Conservation (phyloP, 495 filamentous ascomycete species). For the Jackrogersella minutella region DNA sequence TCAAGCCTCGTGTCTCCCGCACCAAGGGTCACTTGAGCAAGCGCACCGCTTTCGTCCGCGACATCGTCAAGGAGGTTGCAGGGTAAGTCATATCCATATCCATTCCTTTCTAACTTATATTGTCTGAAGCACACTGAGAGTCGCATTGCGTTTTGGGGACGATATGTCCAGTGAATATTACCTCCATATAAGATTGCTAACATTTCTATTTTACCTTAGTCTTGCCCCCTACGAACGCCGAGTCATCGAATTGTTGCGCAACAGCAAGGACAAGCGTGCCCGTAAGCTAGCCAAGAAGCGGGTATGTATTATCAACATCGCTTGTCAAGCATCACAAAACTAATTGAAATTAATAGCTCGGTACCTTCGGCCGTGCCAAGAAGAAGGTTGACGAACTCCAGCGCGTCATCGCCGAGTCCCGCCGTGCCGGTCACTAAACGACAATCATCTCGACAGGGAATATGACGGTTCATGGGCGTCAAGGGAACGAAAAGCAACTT, state of each 20-base stretch:
- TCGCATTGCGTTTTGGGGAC: too few relatives aligned
- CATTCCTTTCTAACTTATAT: background rate
- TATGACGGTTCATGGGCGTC: constrained; percentile 43
- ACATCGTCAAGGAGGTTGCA: constrained; percentile 94
- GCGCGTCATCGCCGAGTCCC: constrained; percentile 94
- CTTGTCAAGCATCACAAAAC: constrained; percentile 6
- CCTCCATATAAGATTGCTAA: constrained; percentile 20
- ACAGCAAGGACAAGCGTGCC: constrained; percentile 99
- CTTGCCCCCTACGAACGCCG: constrained; percentile 97
- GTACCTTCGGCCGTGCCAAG: constrained; percentile 97
- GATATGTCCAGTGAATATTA: background rate
- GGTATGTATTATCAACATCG: constrained; percentile 60
- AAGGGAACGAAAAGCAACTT: constrained; percentile 14
- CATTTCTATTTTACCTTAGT: constrained; percentile 51
- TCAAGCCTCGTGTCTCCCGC: constrained; percentile 85
- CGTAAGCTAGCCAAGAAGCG: constrained; percentile 99
- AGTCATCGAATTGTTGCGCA: constrained; percentile 97
- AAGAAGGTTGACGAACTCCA: constrained; percentile 98
- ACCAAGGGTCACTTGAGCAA: constrained; percentile 92
- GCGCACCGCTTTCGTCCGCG: constrained; percentile 83
- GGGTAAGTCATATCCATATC: constrained; percentile 61
- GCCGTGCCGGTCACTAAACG: constrained; percentile 79
- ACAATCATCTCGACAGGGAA: constrained; percentile 45
- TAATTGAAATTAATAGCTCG: constrained; percentile 66
- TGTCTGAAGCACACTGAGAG: too few relatives aligned